phyloP scores from a whole-genome alignment of 2,329 filamentous ascomycete species.

The Phoma sp. region DNA sequence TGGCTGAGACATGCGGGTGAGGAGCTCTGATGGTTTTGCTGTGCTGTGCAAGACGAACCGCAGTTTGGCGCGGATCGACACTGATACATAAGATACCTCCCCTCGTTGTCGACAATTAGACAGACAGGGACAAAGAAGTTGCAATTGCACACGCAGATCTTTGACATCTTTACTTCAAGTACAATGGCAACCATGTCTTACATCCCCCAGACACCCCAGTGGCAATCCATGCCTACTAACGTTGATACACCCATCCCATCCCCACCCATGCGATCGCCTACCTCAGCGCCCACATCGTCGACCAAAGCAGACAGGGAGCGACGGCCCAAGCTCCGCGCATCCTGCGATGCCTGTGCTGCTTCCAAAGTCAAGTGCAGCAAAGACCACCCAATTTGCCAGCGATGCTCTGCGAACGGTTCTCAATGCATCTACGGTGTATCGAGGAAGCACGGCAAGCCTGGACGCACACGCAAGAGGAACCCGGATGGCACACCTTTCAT shows the following conservation, averaged over 20 bases:
- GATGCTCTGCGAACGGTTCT: slow-evolving; percentile 36
- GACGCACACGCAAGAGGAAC: slow-evolving; percentile 40
- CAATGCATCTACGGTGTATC: slow-evolving; percentile 44
- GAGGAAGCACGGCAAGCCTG: slow-evolving; percentile 45
- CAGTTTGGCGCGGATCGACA: slow-evolving; percentile 4
- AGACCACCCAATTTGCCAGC: slow-evolving; percentile 42
- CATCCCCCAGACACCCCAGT: slow-evolving; percentile 27
- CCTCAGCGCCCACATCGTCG: slow-evolving; percentile 27
- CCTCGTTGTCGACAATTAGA: slow-evolving; percentile 4
- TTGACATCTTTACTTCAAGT: slow-evolving; percentile 1
- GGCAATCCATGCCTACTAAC: slow-evolving; percentile 25
- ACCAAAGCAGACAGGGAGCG: slow-evolving; percentile 22
- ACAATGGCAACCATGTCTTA: slow-evolving; percentile 30
- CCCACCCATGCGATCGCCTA: slow-evolving; percentile 24
- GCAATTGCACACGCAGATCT: slow-evolving; percentile 3
- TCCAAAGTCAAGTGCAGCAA: slow-evolving; percentile 48
- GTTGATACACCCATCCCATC: slow-evolving; percentile 12
- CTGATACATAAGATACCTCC: slow-evolving; percentile 13
- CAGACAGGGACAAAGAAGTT: not conserved
- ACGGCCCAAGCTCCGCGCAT: slow-evolving; percentile 42
- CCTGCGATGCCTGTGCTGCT: slow-evolving; percentile 46
- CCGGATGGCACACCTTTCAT: slow-evolving; percentile 40
- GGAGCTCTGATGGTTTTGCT: slow-evolving; percentile 6
- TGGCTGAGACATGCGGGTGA: slow-evolving; percentile 19
- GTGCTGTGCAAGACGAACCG: not conserved